phyloP scores from a whole-genome alignment of 164 flowering plant species.

The Aristolochia californica region DNA sequence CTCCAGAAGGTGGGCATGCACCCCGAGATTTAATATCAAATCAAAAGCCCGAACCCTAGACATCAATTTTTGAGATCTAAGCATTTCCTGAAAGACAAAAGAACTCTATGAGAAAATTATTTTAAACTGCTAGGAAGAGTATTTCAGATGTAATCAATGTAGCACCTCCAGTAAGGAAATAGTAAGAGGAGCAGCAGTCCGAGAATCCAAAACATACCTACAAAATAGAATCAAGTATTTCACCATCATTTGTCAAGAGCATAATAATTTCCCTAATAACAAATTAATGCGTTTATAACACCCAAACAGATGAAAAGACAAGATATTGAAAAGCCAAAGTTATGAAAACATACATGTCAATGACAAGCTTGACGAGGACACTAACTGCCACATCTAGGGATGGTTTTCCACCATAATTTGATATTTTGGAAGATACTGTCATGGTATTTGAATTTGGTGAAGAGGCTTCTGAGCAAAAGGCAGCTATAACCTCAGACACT shows the following conservation, averaged over 20 bases:
- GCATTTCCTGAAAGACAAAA: slow-evolving; percentile 70
- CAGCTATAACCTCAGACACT: slow-evolving; percentile 88
- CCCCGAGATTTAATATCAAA: slow-evolving; percentile 88
- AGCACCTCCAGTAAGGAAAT: slow-evolving; percentile 92
- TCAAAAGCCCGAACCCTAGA: slow-evolving; percentile 88
- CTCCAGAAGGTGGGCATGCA: slow-evolving; percentile 94
- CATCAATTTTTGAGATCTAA: slow-evolving; percentile 48
- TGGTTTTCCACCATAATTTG: slow-evolving; percentile 61
- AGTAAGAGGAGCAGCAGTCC: slow-evolving; percentile 88
- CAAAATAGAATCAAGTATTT: slow-evolving; percentile 19
- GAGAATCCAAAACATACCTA: slow-evolving; percentile 91
- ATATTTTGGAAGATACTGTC: slow-evolving; percentile 68
- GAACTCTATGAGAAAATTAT: slow-evolving; percentile 9
- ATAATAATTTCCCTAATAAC: neutral
- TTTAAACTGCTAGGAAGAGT: slow-evolving; percentile 1
- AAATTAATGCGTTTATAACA: neutral
- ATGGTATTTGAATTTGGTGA: slow-evolving; percentile 36
- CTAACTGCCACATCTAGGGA: slow-evolving; percentile 94
- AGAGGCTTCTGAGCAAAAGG: slow-evolving; percentile 78
- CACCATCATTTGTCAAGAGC: neutral
- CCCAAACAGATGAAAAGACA: slow-evolving; percentile 2
- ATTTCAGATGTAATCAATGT: slow-evolving; percentile 10
- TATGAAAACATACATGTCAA: slow-evolving; percentile 82
- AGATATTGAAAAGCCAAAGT: slow-evolving; percentile 9
- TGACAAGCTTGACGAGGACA: slow-evolving; percentile 92